A percentile compares a stretch with the other conserved stretches of the same genome.
Evolutionary conservation across 768 basidiomycete species (phyloP).

Genomic region (Ephemerocybe angulata): DNA sequence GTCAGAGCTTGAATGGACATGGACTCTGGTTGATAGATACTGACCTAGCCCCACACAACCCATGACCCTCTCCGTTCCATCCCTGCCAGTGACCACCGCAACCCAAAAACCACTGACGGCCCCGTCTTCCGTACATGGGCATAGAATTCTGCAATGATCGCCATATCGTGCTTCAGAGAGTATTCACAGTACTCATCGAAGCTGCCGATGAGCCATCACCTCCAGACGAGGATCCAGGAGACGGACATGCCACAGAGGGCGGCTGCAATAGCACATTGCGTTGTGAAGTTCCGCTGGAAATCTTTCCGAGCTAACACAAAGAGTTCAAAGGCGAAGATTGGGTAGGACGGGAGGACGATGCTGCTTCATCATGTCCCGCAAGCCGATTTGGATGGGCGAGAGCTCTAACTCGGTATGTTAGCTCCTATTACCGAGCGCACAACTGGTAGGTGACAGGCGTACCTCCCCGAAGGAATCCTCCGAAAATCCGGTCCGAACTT

Average conservation of each 20-base stretch:
- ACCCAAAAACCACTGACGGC: not conserved
- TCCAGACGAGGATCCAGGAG: not conserved
- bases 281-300: no score
- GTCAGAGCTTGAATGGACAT: not conserved
- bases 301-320: not conserved
- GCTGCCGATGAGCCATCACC: not conserved
- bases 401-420: no score
- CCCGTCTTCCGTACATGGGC: not conserved
- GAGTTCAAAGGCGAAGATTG: not conserved
- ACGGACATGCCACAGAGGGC: not conserved
- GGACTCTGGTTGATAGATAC: no score
- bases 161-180: not conserved
- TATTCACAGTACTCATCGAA: not conserved
- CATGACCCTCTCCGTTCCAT: not conserved
- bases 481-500: not conserved
- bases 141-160: not conserved
- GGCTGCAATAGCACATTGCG: no score
- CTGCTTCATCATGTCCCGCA: not conserved
- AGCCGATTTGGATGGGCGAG: not conserved
- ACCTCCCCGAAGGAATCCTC: not conserved
- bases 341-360: not conserved
- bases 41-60: constrained; percentile 1
- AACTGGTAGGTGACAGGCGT: not conserved
- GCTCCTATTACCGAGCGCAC: not conserved
- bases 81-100: not conserved